These are phyloP conservation scores for Fragaria ananassa DNA, from an alignment of 306 rosid species.

Conservation along the genomic window DNA sequence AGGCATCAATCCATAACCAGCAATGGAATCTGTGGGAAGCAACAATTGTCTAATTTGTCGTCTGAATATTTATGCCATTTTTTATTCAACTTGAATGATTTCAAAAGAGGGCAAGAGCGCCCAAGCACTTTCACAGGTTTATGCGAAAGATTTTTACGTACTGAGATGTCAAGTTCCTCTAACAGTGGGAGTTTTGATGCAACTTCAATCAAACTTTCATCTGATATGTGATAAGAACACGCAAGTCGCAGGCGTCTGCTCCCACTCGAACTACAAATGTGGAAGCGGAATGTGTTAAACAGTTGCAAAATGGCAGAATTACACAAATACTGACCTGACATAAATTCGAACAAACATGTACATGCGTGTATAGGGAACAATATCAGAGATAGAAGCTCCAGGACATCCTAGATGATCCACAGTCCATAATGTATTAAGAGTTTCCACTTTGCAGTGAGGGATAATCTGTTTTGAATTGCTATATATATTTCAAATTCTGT, in stretches of 20 bases:
- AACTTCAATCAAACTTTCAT: not conserved
- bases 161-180: not conserved
- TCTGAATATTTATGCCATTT: too few species aligned
- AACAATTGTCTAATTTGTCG: conserved; percentile 34
- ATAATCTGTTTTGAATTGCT: too few species aligned
- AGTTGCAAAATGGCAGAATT: not conserved
- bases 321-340: not conserved
- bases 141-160: too few species aligned
- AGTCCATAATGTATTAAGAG: too few species aligned
- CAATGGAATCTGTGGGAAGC: conserved; percentile 17
- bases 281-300: not conserved
- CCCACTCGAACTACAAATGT: not conserved
- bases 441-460: too few species aligned
- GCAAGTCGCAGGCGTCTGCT: not conserved
- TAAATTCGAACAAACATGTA: not conserved
- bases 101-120: too few species aligned
- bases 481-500: too few species aligned
- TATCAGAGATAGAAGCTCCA: too few species aligned
- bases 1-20: conserved; percentile 31
- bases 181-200: not conserved
- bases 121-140: too few species aligned
- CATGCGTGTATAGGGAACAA: not conserved
- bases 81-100: too few species aligned
- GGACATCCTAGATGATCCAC: too few species aligned
- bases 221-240: not conserved